Evolutionary conservation across 169 alveolate species (phyloP), one percentile per base, ranked within the genome.

Genomic region (Pseudocohnilembus persalinus): DNA sequence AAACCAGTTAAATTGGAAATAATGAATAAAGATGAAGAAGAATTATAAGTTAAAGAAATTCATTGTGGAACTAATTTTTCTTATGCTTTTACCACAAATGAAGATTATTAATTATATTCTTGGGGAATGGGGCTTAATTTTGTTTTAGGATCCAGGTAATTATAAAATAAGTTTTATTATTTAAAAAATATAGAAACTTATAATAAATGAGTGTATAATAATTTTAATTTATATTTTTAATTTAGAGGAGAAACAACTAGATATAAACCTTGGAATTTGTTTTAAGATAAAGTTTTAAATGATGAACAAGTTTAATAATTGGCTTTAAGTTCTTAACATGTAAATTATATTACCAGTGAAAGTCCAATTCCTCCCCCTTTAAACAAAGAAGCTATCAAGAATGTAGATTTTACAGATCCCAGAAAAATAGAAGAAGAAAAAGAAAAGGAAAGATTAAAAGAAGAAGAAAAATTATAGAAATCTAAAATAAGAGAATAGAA

Each of bases 1-100:
- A 77, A 77, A 26, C 34, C 33, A 32, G 73, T 31, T 28, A 77
- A 77, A 30, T 31, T 63, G 27, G 24, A 77, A 33, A 29, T 29
- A 77, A 33, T 31, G 72, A 77, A 77, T 27, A 68, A 77, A 77
- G 82, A 77, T 20, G 63, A 77, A 33, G 25, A 77, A 77, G 82
- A 32, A 32, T 27, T 68, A 28, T 31, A 31, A 33, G 35, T 31
- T 29, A 35, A 35, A 76, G 28, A 77, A 77, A 33, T 33, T 64
- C 28, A 32, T 26, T 1, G 31, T 4, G 82, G 63, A 27, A 77
- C 68, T 4, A 49, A 49, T 49, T 49, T 11, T 20, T 49, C 26
- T 20, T 49, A 49, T 20, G 68, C 20, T 49, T 49, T 49, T 20
- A 49, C 68, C 4, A 20, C 4, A 49, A 49, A 49, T 20, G 20